These are phyloP conservation scores for Sarocladiaceae sp. DNA, from an alignment of 2,329 filamentous ascomycete species.

Conservation along the genomic window DNA sequence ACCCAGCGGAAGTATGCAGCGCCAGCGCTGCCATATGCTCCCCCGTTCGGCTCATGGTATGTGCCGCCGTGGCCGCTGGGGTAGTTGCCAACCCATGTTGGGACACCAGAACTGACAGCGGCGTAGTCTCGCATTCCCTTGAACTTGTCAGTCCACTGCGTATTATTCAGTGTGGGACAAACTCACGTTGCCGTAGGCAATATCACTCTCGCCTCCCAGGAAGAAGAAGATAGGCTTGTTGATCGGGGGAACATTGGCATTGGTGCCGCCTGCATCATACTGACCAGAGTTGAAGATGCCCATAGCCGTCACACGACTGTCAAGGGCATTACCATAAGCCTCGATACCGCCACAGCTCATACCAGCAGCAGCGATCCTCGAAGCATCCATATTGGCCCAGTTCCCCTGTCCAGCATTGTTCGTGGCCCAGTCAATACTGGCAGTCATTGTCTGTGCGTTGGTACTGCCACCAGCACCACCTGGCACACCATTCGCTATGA, in stretches of 20 bases:
- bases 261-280: constrained; percentile 11
- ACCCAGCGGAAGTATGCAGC: constrained; percentile 12
- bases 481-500: constrained; percentile 20
- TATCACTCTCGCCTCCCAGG: constrained; percentile 16
- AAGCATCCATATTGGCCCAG: constrained; percentile 18
- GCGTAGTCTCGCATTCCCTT: constrained; percentile 17
- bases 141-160: background rate
- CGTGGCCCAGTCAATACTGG: constrained; percentile 18
- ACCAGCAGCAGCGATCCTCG: constrained; percentile 22
- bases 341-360: constrained; percentile 26
- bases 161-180: background rate
- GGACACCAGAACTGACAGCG: constrained; percentile 13
- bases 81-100: constrained; percentile 17
- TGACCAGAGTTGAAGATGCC: constrained; percentile 22
- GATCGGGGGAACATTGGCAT: constrained; percentile 12
- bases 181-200: constrained; percentile 17
- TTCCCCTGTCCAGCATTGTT: constrained; percentile 15
- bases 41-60: constrained; percentile 15
- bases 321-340: constrained; percentile 18
- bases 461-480: constrained; percentile 15
- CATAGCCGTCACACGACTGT: constrained; percentile 18
- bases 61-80: constrained; percentile 18
- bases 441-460: constrained; percentile 20
- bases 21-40: constrained; percentile 15
- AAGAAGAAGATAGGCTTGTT: constrained; percentile 16